A percentile compares a stretch with the other conserved stretches of the same genome.
Evolutionary conservation across 305 asterid genomes (phyloP).

Genomic region (Plantago rigida): DNA sequence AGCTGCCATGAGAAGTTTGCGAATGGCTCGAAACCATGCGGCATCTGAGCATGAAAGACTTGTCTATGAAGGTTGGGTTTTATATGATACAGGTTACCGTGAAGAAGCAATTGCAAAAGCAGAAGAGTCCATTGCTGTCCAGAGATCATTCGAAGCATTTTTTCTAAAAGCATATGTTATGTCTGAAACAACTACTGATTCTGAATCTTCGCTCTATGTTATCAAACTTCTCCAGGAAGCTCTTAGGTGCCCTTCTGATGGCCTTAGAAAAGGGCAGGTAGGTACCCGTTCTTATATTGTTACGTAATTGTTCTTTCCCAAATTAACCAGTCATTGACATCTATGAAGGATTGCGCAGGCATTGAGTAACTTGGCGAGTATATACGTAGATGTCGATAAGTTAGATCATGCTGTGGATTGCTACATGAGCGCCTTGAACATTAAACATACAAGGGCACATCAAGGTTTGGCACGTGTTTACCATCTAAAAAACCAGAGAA

Average conservation of each 20-base stretch:
- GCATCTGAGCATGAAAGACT: slow-evolving; percentile 53
- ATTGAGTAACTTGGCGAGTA: slow-evolving; percentile 63
- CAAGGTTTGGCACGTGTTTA: slow-evolving; percentile 73
- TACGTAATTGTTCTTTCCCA: neutral
- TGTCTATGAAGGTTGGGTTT: slow-evolving; percentile 71
- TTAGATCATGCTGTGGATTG: slow-evolving; percentile 57
- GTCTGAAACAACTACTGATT: slow-evolving; percentile 47
- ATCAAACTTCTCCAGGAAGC: slow-evolving; percentile 65
- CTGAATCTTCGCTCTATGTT: slow-evolving; percentile 49
- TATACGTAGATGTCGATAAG: slow-evolving; percentile 55
- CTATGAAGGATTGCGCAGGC: slow-evolving; percentile 39
- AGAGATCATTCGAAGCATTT: slow-evolving; percentile 70
- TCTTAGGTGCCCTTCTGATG: slow-evolving; percentile 74
- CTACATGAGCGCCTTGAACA: slow-evolving; percentile 58
- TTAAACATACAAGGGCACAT: slow-evolving; percentile 68
- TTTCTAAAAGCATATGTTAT: slow-evolving; percentile 60
- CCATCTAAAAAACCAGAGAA: slow-evolving; percentile 52
- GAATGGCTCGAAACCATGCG: slow-evolving; percentile 64
- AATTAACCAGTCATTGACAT: neutral
- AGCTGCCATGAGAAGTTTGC: slow-evolving; percentile 66
- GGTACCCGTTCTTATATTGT: slow-evolving; percentile 10
- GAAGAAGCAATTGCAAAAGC: slow-evolving; percentile 63
- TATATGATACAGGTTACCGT: slow-evolving; percentile 55
- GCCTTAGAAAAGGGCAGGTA: slow-evolving; percentile 76
- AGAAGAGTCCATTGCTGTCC: slow-evolving; percentile 50